Conservation (phyloP, 73 alveolate genomes). For the Effrenium voratum region DNA sequence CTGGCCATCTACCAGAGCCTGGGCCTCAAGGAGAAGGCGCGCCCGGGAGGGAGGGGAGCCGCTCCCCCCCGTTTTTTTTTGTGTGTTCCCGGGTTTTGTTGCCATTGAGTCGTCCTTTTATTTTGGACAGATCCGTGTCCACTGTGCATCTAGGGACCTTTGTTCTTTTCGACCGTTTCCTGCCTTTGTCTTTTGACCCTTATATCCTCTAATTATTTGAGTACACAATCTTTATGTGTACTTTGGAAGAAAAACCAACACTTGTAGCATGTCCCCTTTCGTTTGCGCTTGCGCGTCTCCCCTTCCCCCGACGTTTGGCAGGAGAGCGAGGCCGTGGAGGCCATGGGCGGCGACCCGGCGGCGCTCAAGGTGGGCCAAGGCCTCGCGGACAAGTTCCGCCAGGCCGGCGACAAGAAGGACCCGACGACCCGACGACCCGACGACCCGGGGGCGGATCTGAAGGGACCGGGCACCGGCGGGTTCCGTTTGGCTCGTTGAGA, state of each 20-base stretch:
- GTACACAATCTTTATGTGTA: too few relatives aligned
- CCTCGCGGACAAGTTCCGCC: slow-evolving; percentile 69
- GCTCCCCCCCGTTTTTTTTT: too few relatives aligned
- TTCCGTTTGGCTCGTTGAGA: neutral
- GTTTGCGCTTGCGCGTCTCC: neutral
- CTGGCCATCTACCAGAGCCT: slow-evolving; percentile 52
- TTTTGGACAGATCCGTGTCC: too few relatives aligned
- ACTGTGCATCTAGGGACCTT: too few relatives aligned
- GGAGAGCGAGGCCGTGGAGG: slow-evolving; percentile 76
- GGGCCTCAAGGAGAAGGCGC: slow-evolving; percentile 77
- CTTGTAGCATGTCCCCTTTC: neutral
- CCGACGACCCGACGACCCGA: too few relatives aligned
- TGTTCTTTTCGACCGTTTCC: too few relatives aligned
- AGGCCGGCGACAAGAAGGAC: slow-evolving; percentile 81
- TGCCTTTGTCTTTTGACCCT: too few relatives aligned
- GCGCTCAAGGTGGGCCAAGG: slow-evolving; percentile 50
- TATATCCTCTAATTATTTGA: too few relatives aligned
- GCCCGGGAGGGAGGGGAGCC: neutral
- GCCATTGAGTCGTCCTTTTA: too few relatives aligned
- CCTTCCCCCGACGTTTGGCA: neutral
- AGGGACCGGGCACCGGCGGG: neutral
- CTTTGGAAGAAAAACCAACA: too few relatives aligned
- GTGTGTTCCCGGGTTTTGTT: too few relatives aligned
- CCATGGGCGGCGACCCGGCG: slow-evolving; percentile 44
- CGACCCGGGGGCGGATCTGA: neutral